phyloP scores from a whole-genome alignment of 768 basidiomycete species.

The Pisolithus tinctorius region DNA sequence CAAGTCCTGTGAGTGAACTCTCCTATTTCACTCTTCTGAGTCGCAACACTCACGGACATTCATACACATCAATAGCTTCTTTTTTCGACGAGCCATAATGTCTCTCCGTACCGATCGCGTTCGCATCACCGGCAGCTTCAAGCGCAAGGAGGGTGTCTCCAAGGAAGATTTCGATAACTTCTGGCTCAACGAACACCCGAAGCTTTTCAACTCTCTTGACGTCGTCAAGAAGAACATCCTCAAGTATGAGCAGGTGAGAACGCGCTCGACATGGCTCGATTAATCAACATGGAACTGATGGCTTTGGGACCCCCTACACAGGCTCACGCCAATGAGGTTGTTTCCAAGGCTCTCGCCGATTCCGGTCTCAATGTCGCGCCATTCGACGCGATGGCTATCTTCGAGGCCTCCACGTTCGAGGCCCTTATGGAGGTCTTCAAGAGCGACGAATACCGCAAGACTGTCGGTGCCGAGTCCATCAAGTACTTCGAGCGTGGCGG shows the following conservation, averaged over 20 bases:
- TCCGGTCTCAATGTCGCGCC: conserved; percentile 13
- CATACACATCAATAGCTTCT: background rate
- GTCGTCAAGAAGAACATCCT: conserved; percentile 28
- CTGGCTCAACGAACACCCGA: conserved; percentile 24
- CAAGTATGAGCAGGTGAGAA: conserved; percentile 30
- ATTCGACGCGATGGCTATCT: conserved; percentile 24
- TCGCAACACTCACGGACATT: background rate
- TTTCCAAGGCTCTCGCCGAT: conserved; percentile 1
- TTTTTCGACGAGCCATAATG: background rate
- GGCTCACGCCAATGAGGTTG: conserved; percentile 14
- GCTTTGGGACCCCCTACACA: conserved; percentile 1
- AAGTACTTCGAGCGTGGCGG: conserved; percentile 7
- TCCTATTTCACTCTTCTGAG: background rate
- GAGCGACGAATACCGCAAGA: conserved; percentile 4
- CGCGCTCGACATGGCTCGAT: background rate
- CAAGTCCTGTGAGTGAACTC: background rate
- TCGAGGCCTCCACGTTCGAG: conserved; percentile 29
- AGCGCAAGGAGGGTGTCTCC: conserved; percentile 19
- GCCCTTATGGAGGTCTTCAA: conserved; percentile 26
- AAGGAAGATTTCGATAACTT: conserved; percentile 26
- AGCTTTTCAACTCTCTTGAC: conserved; percentile 23
- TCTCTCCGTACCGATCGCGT: conserved; percentile 24
- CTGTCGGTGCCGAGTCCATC: background rate
- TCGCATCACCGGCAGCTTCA: conserved; percentile 23
- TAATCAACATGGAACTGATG: background rate